A percentile compares a stretch with the other conserved stretches of the same genome.
Evolutionary conservation across 1,284 basidiomycete genomes (phyloP).

Genomic region (Pterulicium gracile): DNA sequence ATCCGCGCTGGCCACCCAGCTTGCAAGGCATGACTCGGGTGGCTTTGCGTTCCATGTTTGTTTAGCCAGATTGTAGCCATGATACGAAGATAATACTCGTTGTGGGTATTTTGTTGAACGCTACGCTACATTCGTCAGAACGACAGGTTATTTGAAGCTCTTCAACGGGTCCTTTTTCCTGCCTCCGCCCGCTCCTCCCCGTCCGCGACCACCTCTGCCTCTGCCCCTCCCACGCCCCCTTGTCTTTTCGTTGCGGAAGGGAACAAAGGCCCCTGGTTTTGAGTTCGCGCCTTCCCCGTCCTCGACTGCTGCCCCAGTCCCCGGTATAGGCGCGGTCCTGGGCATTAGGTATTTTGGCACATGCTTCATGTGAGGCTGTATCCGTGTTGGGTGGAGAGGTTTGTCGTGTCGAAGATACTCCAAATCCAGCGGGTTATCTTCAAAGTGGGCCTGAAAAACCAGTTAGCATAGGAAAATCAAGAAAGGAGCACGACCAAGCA

Average conservation of each 20-base stretch:
- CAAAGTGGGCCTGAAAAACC: constrained; percentile 80
- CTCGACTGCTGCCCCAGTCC: constrained; percentile 16
- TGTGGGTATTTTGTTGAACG: no score
- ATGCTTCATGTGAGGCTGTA: constrained; percentile 93
- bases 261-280: constrained; percentile 39
- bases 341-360: constrained; percentile 92
- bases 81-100: no score
- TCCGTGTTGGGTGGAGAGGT: constrained; percentile 77
- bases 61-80: no score
- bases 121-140: no score
- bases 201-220: constrained; percentile 36
- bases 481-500: constrained; percentile 13
- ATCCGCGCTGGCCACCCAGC: no score
- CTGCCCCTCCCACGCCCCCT: constrained; percentile 42
- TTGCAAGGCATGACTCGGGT: no score
- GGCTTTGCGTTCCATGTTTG: no score
- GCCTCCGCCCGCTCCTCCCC: constrained; percentile 25
- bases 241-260: constrained; percentile 51
- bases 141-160: constrained; percentile 1
- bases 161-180: constrained; percentile 2
- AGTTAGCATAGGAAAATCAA: constrained; percentile 2
- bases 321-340: constrained; percentile 50
- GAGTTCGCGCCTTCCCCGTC: constrained; percentile 12
- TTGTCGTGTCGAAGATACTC: constrained; percentile 94
- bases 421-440: constrained; percentile 92